These are phyloP conservation scores for Hypomyces rosellus DNA, from an alignment of 2,329 filamentous ascomycete species.

Conservation along the genomic window DNA sequence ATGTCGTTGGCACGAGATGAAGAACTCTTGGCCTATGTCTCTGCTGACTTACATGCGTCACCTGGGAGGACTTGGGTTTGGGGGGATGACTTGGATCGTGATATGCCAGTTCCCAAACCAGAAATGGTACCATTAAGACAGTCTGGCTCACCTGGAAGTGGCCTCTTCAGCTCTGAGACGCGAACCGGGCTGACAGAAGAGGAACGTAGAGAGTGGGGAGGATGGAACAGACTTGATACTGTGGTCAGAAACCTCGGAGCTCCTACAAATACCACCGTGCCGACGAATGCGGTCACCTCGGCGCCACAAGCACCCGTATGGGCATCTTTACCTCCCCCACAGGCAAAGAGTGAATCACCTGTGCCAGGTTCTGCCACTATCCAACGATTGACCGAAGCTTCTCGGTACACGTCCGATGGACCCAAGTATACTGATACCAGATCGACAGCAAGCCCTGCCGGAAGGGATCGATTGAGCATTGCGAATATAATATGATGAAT, in stretches of 20 bases:
- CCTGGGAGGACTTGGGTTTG: constrained; percentile 78
- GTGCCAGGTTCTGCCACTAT: constrained; percentile 20
- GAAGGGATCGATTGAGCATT: constrained; percentile 33
- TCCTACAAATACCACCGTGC: constrained; percentile 11
- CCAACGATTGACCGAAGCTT: constrained; percentile 23
- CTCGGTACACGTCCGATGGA: constrained; percentile 23
- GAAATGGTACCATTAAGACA: constrained; percentile 12
- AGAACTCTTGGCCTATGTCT: constrained; percentile 80
- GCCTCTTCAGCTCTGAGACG: constrained; percentile 39
- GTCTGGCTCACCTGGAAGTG: constrained; percentile 26
- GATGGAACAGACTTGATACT: constrained; percentile 69
- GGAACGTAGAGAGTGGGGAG: constrained; percentile 65
- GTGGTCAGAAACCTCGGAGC: constrained; percentile 27
- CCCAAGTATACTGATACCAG: constrained; percentile 20
- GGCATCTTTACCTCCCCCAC: constrained; percentile 26
- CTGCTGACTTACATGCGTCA: constrained; percentile 78
- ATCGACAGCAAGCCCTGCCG: constrained; percentile 22
- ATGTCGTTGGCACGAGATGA: constrained; percentile 56
- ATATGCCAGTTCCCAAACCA: constrained; percentile 26
- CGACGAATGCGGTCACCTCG: constrained; percentile 25
- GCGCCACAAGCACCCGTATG: constrained; percentile 17
- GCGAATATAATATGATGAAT: constrained; percentile 37
- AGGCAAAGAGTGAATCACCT: constrained; percentile 30
- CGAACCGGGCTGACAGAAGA: constrained; percentile 48
- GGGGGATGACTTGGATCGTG: constrained; percentile 50